Percentiles rank a stretch among this genome's conserved stretches.
These are phyloP conservation scores for Penicillium sp. DNA, from an alignment of 2,329 filamentous ascomycete genomes.

Conservation along the genomic window DNA sequence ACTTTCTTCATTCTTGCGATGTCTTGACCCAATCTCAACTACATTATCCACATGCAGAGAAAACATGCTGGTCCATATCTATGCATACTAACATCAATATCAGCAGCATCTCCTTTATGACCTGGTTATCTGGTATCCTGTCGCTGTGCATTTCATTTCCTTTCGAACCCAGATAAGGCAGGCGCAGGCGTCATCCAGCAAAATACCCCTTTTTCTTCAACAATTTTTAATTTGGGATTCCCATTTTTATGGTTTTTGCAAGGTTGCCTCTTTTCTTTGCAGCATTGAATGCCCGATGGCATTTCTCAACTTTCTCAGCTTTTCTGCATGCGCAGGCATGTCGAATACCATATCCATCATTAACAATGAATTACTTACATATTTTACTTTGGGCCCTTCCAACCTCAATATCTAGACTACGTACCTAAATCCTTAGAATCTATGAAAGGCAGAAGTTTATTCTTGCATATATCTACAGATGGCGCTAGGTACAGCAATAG, in stretches of 20 bases:
- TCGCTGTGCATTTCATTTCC: conserved; percentile 2
- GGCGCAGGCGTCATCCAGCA: conserved; percentile 7
- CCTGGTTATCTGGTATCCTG: background rate
- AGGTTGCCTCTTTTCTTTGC: background rate
- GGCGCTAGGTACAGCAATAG: conserved; percentile 17
- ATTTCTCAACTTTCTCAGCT: background rate
- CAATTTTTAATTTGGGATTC: background rate
- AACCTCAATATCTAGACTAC: no score
- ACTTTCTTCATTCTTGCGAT: conserved; percentile 1
- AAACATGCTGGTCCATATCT: conserved; percentile 5
- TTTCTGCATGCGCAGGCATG: no score
- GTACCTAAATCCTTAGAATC: no score
- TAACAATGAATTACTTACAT: background rate
- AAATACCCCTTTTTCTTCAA: conserved; percentile 10
- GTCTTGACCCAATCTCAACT: background rate
- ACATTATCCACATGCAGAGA: background rate
- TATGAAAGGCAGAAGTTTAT: conserved; percentile 3
- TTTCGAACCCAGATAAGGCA: background rate
- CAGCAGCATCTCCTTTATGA: background rate
- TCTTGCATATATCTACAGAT: conserved; percentile 21
- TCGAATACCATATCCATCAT: background rate
- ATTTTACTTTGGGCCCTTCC: background rate
- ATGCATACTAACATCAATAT: conserved; percentile 6
- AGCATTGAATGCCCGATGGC: background rate
- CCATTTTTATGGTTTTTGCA: background rate